Base-by-base conservation (phyloP, 352 stramenopile genomes). In the Globisporangium nagaii region DNA sequence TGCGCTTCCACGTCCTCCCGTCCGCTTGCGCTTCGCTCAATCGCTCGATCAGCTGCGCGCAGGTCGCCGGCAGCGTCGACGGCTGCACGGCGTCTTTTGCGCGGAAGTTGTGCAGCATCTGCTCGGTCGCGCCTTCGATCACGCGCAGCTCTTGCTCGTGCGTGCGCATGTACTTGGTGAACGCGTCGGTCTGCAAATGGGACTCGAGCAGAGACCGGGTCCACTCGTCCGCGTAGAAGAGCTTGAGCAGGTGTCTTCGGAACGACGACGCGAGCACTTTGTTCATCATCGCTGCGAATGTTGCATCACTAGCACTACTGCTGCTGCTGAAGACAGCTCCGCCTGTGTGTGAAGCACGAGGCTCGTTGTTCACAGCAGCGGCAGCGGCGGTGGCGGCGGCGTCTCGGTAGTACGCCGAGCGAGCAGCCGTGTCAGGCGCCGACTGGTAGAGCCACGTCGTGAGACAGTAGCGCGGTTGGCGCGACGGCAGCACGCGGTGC, bases 381-480 rank as follows among this genome's bases (percentile, higher is more conserved):
- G 6, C 40, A 42, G 30, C 24, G 20, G 9, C n/a, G 3, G 30
- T 1, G 20, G 24, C 5, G 4, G n/a, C 17, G 2, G 13, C 5
- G 4, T 49, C 17, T 20, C 54, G 47, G 40, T 75, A 79, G 15
- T 63, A 79, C 4, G 45, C 41, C 19, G 44, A 35, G n/a, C 66
- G 68, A 15, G 58, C 51, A 42, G 60, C 54, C 30, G 55, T 31
- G 52, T 63, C 54, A 6, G 63, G 64, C 0, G 45, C 45, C 9
- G 57, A 60, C 40, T 72, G 62, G 56, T 92, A 90, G 22, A 86
- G 68, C 82, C 82, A 92, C 22, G 75, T 89, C 13, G 79, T 88
- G 20, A 92, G 70, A 47, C 75, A 84, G 39, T 73, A 80, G 39
- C 82, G 69, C 3, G 73, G 69, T 24, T 68, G 68, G 10, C 12